phyloP scores from a whole-genome alignment of 805 yeast species.

The Wickerhamiella vanderwaltii region DNA sequence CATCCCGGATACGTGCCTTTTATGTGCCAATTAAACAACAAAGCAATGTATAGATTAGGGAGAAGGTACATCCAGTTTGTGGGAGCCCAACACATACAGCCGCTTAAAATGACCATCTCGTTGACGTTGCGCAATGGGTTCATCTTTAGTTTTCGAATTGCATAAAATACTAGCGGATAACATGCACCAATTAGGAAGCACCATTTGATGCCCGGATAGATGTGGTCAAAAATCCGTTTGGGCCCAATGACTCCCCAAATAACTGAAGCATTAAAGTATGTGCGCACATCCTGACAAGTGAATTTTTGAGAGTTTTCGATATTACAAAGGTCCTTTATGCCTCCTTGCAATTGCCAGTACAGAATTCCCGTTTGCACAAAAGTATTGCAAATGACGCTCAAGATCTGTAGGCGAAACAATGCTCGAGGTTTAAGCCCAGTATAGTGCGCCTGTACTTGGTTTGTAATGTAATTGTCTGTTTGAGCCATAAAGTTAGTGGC shows the following conservation, averaged over 20 bases:
- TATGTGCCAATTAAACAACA: slow-evolving; percentile 36
- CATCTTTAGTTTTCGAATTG: slow-evolving; percentile 19
- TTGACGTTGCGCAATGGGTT: slow-evolving; percentile 32
- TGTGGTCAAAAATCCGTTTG: slow-evolving; percentile 33
- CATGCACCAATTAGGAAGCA: slow-evolving; percentile 47
- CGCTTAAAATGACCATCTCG: slow-evolving; percentile 37
- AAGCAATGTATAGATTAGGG: slow-evolving; percentile 24
- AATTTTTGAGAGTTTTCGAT: slow-evolving; percentile 31
- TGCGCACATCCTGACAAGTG: slow-evolving; percentile 30
- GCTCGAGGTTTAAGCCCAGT: slow-evolving; percentile 48
- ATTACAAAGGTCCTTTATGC: slow-evolving; percentile 29
- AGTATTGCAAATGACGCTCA: slow-evolving; percentile 23
- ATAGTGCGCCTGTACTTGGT: slow-evolving; percentile 44
- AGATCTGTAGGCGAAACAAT: slow-evolving; percentile 37
- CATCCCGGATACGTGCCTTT: slow-evolving; percentile 38
- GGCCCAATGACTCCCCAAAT: slow-evolving; percentile 55
- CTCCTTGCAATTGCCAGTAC: slow-evolving; percentile 27
- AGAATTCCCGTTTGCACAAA: slow-evolving; percentile 25
- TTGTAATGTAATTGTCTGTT: slow-evolving; percentile 47
- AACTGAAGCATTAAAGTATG: slow-evolving; percentile 39
- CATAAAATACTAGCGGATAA: slow-evolving; percentile 19
- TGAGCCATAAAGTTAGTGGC: slow-evolving; percentile 52
- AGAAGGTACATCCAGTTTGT: slow-evolving; percentile 20
- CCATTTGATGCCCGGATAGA: slow-evolving; percentile 51
- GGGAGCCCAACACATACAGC: slow-evolving; percentile 31